phyloP scores from a whole-genome alignment of 805 yeast genomes.

The Yamadazyma scolyti region DNA sequence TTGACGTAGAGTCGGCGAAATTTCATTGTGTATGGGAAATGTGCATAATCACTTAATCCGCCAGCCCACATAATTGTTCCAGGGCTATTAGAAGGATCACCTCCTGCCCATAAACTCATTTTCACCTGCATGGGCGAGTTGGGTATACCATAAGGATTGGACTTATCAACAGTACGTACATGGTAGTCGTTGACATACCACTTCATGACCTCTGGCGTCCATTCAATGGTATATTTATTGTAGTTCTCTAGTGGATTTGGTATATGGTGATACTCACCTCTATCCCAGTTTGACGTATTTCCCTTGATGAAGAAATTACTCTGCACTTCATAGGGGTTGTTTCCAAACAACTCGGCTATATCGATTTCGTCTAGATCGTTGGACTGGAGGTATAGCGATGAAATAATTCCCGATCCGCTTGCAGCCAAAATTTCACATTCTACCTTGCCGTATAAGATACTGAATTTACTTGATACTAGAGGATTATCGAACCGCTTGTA shows the following conservation, averaged over 20 bases:
- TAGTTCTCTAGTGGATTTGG: conserved; percentile 22
- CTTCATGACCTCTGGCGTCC: conserved; percentile 28
- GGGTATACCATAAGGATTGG: conserved; percentile 29
- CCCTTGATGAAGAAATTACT: conserved; percentile 40
- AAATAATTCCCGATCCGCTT: conserved; percentile 32
- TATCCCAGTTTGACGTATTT: conserved; percentile 28
- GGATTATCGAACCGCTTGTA: conserved; percentile 29
- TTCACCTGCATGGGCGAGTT: conserved; percentile 32
- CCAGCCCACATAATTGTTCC: conserved; percentile 44
- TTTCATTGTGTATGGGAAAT: conserved; percentile 31
- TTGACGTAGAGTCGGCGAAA: conserved; percentile 17
- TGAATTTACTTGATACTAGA: conserved; percentile 22
- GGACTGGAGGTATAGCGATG: conserved; percentile 38
- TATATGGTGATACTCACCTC: conserved; percentile 31
- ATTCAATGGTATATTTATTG: conserved; percentile 31
- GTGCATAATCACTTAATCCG: conserved; percentile 27
- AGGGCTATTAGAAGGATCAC: conserved; percentile 26
- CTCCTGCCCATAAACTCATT: conserved; percentile 42
- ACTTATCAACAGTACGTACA: conserved; percentile 19
- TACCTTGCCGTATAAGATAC: conserved; percentile 33
- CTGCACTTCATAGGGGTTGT: conserved; percentile 26
- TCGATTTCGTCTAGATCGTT: conserved; percentile 43
- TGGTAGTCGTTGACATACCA: conserved; percentile 28
- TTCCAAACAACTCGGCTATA: conserved; percentile 37
- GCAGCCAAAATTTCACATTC: conserved; percentile 33